These are phyloP conservation scores for Neostapfia colusana DNA, from an alignment of 176 grass and related monocot species.

Conservation along the genomic window DNA sequence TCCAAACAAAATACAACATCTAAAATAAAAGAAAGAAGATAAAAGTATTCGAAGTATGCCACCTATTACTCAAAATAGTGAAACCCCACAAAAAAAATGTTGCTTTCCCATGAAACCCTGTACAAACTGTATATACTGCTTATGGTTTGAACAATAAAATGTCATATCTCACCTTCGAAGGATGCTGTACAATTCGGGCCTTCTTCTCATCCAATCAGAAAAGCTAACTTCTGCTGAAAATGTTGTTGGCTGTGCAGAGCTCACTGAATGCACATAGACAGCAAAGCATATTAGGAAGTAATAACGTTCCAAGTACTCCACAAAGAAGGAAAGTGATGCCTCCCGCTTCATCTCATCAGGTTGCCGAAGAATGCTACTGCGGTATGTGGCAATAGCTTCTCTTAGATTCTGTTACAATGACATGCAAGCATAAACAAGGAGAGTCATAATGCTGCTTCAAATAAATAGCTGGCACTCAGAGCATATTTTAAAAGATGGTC, in stretches of 20 bases:
- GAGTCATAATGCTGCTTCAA: slow-evolving; percentile 31
- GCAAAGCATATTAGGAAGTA: slow-evolving; percentile 99
- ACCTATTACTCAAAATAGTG: neutral
- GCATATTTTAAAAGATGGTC: slow-evolving; percentile 33
- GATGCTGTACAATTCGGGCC: slow-evolving; percentile 98
- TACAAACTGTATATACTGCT: slow-evolving; percentile 40
- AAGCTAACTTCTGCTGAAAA: slow-evolving; percentile 71
- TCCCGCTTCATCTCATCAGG: slow-evolving; percentile 98
- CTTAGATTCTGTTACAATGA: slow-evolving; percentile 79
- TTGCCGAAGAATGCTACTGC: slow-evolving; percentile 93
- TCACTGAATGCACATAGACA: slow-evolving; percentile 84
- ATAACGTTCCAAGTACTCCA: slow-evolving; percentile 99
- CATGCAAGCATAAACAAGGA: slow-evolving; percentile 1
- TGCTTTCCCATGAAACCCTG: neutral
- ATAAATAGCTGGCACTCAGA: slow-evolving; percentile 20
- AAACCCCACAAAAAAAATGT: neutral
- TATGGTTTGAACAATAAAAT: slow-evolving; percentile 25
- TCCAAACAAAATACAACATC: slow-evolving; percentile 9
- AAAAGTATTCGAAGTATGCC: neutral
- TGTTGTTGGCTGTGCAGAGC: slow-evolving; percentile 55
- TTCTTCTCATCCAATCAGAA: slow-evolving; percentile 96
- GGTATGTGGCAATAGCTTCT: slow-evolving; percentile 93
- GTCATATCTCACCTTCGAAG: slow-evolving; percentile 70
- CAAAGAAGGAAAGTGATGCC: slow-evolving; percentile 94
- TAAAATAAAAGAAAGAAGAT: slow-evolving; percentile 7